Conservation (phyloP, 352 stramenopile genomes). For the Phytopythium aichiense region DNA sequence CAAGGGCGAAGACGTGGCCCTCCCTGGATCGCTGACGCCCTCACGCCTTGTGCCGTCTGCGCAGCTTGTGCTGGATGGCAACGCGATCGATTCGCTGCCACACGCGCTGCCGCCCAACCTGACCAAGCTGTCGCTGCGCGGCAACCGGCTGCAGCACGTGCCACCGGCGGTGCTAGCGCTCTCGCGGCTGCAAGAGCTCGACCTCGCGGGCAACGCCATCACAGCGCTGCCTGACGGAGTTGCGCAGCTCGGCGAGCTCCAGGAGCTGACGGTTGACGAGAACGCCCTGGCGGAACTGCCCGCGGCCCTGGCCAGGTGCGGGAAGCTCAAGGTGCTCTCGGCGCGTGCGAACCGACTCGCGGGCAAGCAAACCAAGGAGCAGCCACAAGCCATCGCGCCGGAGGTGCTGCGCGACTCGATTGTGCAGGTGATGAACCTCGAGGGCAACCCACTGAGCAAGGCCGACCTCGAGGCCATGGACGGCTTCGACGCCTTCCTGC, state of each 20-base stretch:
- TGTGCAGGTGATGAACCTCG: constrained; percentile 81
- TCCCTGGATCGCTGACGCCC: background rate
- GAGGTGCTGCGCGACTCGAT: constrained; percentile 53
- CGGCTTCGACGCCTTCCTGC: constrained; percentile 68
- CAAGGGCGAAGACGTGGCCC: too few species aligned
- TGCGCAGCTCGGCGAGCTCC: constrained; percentile 39
- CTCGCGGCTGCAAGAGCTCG: constrained; percentile 58
- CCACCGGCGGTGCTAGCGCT: constrained; percentile 44
- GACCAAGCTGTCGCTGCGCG: constrained; percentile 71
- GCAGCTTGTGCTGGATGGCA: constrained; percentile 72
- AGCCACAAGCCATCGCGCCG: constrained; percentile 44
- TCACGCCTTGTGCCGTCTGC: background rate
- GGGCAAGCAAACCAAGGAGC: constrained; percentile 9
- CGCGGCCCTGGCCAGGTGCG: constrained; percentile 39
- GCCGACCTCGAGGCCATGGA: constrained; percentile 74
- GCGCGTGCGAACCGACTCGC: constrained; percentile 51
- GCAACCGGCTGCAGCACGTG: constrained; percentile 46
- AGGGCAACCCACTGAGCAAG: constrained; percentile 79
- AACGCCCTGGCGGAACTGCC: constrained; percentile 52
- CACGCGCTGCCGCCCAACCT: constrained; percentile 59
- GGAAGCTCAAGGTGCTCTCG: constrained; percentile 73
- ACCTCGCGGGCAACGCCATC: constrained; percentile 62
- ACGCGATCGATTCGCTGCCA: constrained; percentile 54
- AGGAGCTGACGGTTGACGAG: constrained; percentile 64
- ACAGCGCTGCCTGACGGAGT: constrained; percentile 39